Evolutionary conservation across 192 early-diverging fungal genomes (phyloP), one percentile per base, ranked within the genome.

Genomic region (Coemansia guatemalensis): DNA sequence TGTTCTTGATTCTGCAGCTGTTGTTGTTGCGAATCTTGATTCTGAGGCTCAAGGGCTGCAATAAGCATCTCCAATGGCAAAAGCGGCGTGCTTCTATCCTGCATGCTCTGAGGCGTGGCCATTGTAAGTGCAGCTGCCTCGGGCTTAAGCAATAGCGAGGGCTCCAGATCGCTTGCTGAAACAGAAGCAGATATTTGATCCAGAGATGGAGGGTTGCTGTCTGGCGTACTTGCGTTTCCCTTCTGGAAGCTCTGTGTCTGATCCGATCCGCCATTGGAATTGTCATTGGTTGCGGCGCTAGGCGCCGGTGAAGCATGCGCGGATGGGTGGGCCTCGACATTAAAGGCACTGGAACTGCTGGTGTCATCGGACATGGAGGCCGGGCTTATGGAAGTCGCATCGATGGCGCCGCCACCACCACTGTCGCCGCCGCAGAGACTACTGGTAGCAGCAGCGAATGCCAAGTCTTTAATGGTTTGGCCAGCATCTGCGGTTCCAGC

Each of bases 51-150:
- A 20, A 79, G 67, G 1, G 76, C 76, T 1, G 76, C 76, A 44
- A 79, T 73, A 29, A 79, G 64, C 76, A 79, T 79, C 27, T 79
- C 76, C 35, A 79, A 54, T n/a, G 71, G 76, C 3, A 71, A 79
- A 32, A 70, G 49, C 21, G 65, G 51, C 4, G 67, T 25, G 58
- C 62, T 53, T 17, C 58, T 51, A n/a, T 69, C 62, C 18, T 73
- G 62, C 51, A 73, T 35, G 56, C 70, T 69, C 41, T 78, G 70
- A 3, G 75, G 67, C 1, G 69, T 72, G 17, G 53, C 62, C 74
- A 76, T 70, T 1, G 68, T 39, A 39, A 39, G 64, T 1, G 58
- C 59, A 0, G 55, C 30, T 11, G 57, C 18, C 1, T 61, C 69
- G 12, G 59, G 71, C 57, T 79, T 73, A 27, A 79, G 71, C 26